phyloP scores from a whole-genome alignment of 2,329 filamentous ascomycete species.

The Aureobasidium lini region DNA sequence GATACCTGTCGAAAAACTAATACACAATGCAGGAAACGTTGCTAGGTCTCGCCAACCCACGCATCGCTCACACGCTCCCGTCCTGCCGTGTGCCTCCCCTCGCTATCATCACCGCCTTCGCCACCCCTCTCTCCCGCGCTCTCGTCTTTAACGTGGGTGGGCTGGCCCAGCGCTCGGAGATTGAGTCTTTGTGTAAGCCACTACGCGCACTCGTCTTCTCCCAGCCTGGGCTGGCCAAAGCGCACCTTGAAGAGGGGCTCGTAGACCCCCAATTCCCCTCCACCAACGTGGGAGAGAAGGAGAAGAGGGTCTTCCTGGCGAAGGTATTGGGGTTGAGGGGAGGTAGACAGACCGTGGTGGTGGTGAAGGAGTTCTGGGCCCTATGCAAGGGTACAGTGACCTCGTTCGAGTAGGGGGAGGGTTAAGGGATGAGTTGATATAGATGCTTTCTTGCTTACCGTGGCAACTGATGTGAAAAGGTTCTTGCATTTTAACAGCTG shows the following conservation, averaged over 20 bases:
- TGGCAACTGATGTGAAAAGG: too few relatives aligned
- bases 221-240: conserved; percentile 20
- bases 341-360: conserved; percentile 54
- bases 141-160: conserved; percentile 62
- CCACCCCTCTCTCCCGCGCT: conserved; percentile 52
- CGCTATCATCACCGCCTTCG: conserved; percentile 50
- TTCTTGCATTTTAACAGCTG: too few relatives aligned
- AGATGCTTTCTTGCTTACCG: too few relatives aligned
- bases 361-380: conserved; percentile 68
- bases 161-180: conserved; percentile 60
- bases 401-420: conserved; percentile 2
- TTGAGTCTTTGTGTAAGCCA: conserved; percentile 63
- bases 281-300: conserved; percentile 47
- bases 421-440: too few relatives aligned
- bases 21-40: conserved; percentile 19
- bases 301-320: conserved; percentile 58
- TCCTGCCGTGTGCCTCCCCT: conserved; percentile 18
- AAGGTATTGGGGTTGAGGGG: conserved; percentile 61
- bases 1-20: not conserved
- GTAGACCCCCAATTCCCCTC: conserved; percentile 45
- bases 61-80: conserved; percentile 22
- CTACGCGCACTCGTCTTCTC: conserved; percentile 53
- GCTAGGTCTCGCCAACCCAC: conserved; percentile 19
- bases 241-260: conserved; percentile 50
- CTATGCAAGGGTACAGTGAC: conserved; percentile 46